Conservation (phyloP, 306 rosid genomes). For the Ziziphus jujuba region DNA sequence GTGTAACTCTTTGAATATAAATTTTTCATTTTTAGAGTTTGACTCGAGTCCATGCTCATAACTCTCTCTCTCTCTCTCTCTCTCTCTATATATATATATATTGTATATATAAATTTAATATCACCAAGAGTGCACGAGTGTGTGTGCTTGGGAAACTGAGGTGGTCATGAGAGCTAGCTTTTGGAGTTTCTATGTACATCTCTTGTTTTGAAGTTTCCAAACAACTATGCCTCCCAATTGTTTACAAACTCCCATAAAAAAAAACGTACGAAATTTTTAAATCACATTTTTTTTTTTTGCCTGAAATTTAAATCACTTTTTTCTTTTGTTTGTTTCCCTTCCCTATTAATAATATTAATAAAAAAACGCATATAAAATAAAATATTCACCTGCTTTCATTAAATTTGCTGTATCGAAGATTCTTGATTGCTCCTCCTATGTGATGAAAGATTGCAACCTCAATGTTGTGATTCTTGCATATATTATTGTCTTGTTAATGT, state of each 20-base stretch:
- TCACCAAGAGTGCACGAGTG: conserved; percentile 42
- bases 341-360: no score
- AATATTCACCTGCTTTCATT: no score
- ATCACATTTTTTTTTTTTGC: background rate
- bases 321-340: background rate
- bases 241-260: conserved; percentile 6
- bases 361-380: no score
- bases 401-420: no score
- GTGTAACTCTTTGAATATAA: no score
- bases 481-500: no score
- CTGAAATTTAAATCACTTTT: background rate
- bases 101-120: background rate
- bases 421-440: no score
- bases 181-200: conserved; percentile 14
- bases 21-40: background rate
- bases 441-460: no score
- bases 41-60: conserved; percentile 4
- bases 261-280: conserved; percentile 8
- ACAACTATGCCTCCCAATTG: conserved; percentile 25
- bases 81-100: background rate
- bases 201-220: conserved; percentile 23
- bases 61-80: no score
- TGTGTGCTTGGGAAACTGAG: conserved; percentile 20
- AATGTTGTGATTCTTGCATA: no score
- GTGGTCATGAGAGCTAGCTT: background rate